These are phyloP conservation scores for Lasiosphaeris hirsuta DNA, from an alignment of 495 filamentous ascomycete genomes.

Conservation along the genomic window DNA sequence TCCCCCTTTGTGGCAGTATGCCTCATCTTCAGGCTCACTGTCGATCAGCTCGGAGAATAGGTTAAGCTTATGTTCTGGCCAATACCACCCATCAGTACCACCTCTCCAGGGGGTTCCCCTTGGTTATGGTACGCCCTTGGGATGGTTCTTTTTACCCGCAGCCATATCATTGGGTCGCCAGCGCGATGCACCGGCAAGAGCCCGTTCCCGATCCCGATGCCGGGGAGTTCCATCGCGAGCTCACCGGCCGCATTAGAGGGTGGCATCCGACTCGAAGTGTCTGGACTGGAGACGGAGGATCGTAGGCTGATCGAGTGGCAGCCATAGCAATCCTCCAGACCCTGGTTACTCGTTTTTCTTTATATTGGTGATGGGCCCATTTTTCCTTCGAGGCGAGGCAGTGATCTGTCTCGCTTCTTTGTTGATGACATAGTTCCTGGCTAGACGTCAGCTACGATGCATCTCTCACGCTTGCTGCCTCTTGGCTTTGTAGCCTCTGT, in stretches of 20 bases:
- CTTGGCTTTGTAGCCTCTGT: slow-evolving; percentile 14
- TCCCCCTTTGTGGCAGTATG: no score
- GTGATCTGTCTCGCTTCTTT: neutral
- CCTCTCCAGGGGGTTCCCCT: no score
- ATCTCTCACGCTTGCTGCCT: slow-evolving; percentile 14
- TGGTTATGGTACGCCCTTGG: neutral
- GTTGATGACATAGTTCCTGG: neutral
- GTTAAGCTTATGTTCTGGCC: no score
- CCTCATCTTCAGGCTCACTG: no score
- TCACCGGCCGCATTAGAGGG: neutral
- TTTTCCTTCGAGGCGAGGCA: neutral
- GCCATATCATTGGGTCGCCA: slow-evolving; percentile 1
- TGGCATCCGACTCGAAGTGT: no score
- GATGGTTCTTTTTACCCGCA: neutral
- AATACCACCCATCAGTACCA: no score
- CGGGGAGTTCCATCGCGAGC: neutral
- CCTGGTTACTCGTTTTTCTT: neutral
- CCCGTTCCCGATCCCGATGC: neutral
- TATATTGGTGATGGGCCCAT: neutral
- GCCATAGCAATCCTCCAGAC: no score
- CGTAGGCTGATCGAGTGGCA: no score
- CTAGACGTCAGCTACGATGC: slow-evolving; percentile 12
- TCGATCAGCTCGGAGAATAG: no score
- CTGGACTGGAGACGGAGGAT: no score
- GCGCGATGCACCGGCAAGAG: neutral